A percentile compares a stretch with the other conserved stretches of the same genome.
Conservation (phyloP, 495 filamentous ascomycete species). For the Penicillium cosmopolitanum region DNA sequence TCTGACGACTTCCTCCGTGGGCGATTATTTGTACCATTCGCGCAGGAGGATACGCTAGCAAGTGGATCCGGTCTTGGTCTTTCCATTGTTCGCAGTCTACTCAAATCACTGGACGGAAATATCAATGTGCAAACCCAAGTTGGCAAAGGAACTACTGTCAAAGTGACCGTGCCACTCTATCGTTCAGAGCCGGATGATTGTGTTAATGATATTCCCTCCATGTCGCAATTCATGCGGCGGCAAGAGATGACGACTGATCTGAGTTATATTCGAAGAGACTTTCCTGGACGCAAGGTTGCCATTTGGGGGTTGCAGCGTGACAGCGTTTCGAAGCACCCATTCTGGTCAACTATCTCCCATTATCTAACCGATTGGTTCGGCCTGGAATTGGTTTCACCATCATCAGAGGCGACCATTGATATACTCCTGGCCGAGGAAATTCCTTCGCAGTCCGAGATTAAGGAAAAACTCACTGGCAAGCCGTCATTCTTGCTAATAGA, state of each 20-base stretch:
- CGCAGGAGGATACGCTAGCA: slow-evolving; percentile 50
- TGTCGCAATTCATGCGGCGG: slow-evolving; percentile 14
- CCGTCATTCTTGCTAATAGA: slow-evolving; percentile 35
- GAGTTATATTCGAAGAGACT: slow-evolving; percentile 23
- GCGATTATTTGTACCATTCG: slow-evolving; percentile 49
- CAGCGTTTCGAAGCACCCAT: slow-evolving; percentile 16
- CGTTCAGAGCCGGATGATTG: slow-evolving; percentile 26
- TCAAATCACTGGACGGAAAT: slow-evolving; percentile 42
- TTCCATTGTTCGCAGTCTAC: slow-evolving; percentile 46
- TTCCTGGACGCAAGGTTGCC: slow-evolving; percentile 32
- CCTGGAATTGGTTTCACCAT: slow-evolving; percentile 37
- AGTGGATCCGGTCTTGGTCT: slow-evolving; percentile 49
- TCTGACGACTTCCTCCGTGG: slow-evolving; percentile 45
- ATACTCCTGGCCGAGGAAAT: slow-evolving; percentile 42
- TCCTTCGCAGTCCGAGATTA: slow-evolving; percentile 13
- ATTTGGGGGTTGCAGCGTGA: slow-evolving; percentile 37
- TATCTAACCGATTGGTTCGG: slow-evolving; percentile 50
- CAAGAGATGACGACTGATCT: slow-evolving; percentile 15
- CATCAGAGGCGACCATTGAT: slow-evolving; percentile 25
- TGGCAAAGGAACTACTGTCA: slow-evolving; percentile 53
- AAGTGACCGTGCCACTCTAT: slow-evolving; percentile 45
- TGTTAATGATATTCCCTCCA: slow-evolving; percentile 5
- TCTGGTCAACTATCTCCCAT: slow-evolving; percentile 29
- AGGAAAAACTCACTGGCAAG: slow-evolving; percentile 1
- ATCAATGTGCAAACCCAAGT: slow-evolving; percentile 45